Base-by-base conservation (phyloP, 2,329 filamentous ascomycete genomes). In the Paecilomyces niveus region DNA sequence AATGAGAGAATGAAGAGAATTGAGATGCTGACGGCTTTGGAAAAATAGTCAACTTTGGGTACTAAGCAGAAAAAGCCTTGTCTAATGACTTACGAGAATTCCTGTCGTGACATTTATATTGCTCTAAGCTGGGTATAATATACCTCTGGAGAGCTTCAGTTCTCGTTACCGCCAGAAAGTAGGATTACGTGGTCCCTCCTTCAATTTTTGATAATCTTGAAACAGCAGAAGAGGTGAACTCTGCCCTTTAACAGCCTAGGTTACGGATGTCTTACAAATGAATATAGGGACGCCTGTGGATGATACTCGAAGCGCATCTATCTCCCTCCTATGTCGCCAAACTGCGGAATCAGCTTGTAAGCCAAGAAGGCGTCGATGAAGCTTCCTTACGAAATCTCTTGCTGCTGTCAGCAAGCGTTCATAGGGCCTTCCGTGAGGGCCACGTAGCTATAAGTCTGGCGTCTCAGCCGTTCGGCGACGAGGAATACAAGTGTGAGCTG, bases 381-480 rank as follows among this genome's bases (percentile, higher is more conserved):
- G 32, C 3, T 35, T 21, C 26, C 26, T 54, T 62, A 15, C 29
- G 39, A 35, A 62, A 62, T 31, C 13, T 60, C 31, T 60, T 50
- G 60, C 13, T 60, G 2, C n/a, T 62, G 26, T 59, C 58, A 1
- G 26, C 58, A 11, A 60, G 24, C 22, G 9, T 58, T 21, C 56
- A 60, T 33, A 35, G 22, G 15, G 59, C 58, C 13, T 58, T 62
- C 21, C 53, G 58, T 0, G 24, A 57, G 33, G 60, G 60, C 35
- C 60, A 59, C n/a, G n/a, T 57, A 9, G 33, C 21, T 11, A 35
- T 60, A 10, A 53, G 32, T 5, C 56, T 57, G 8, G 4, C 13
- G 13, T 31, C 29, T 45, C 18, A 24, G 2, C 9, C 18, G 21
- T 24, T 35, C 21, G 50, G 24, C 24, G 22, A 51, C 22, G n/a